Percentiles rank a stretch among this genome's conserved stretches.
Conservation (phyloP, 805 yeast genomes). For the Lachancea fermentati region DNA sequence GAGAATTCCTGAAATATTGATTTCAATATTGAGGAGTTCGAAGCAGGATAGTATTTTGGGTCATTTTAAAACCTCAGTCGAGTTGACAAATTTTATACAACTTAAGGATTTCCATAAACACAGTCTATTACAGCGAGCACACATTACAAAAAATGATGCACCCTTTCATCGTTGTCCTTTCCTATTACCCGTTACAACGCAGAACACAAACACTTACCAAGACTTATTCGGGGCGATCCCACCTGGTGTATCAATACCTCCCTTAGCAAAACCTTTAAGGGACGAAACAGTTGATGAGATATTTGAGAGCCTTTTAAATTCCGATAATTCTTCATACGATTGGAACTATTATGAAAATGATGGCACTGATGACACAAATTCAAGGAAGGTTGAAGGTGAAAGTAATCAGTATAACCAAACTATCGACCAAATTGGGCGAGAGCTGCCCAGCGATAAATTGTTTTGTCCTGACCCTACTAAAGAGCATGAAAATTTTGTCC, state of each 20-base stretch:
- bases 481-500: conserved; percentile 49
- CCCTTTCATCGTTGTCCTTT: conserved; percentile 80
- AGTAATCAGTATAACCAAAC: background rate
- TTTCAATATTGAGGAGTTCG: conserved; percentile 27
- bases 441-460: background rate
- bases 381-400: background rate
- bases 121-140: conserved; percentile 53
- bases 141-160: conserved; percentile 66
- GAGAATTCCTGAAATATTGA: conserved; percentile 42
- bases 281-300: conserved; percentile 42
- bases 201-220: conserved; percentile 41
- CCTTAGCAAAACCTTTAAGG: conserved; percentile 54
- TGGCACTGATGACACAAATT: background rate
- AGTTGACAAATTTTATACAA: conserved; percentile 54
- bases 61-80: conserved; percentile 51
- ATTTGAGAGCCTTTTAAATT: conserved; percentile 33
- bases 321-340: background rate
- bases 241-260: conserved; percentile 61
- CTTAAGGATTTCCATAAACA: conserved; percentile 43
- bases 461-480: conserved; percentile 17
- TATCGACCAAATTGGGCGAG: too few relatives aligned
- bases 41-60: conserved; percentile 29
- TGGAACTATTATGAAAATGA: background rate
- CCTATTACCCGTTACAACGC: conserved; percentile 47
- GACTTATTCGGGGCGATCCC: conserved; percentile 45